Evolutionary conservation across 208 protist species (phyloP), one percentile per base, ranked within the genome.

Genomic region (Leishmania arabica): DNA sequence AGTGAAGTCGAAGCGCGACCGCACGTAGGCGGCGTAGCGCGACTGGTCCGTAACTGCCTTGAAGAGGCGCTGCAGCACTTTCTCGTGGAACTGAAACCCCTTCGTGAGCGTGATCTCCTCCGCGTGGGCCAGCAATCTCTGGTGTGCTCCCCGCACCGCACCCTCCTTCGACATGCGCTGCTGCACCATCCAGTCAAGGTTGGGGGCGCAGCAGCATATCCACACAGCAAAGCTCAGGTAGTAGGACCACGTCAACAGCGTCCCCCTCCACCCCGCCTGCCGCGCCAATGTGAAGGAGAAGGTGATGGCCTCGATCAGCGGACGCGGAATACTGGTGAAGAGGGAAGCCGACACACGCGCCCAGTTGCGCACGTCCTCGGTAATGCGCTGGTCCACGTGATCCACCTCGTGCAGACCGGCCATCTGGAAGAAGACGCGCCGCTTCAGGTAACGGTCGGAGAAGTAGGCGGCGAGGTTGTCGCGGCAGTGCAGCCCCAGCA

Each of bases 371-470:
- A 95, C 88, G 65, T 96, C 92, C 62, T 91, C 84, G 27, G 92
- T 95, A 56, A 97, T 76, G 77, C 89, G 84, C 78, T 95, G 87
- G 69, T 97, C 92, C 2, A 95, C 73, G 74, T 92, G 78, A 54
- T 88, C 78, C 0, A 95, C 84, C 47, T 74, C 37, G 81, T 92
- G 79, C 47, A 93, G 79, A 8, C 85, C 81, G 6, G 87, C 92
- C 47, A 95, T 53, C 64, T 82, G 84, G 68, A 92, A 97, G 81
- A 96, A 96, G 66, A 94, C 90, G 27, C 89, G 84, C 34, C 77
- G 66, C 54, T 86, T 87, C 72, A 95, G 64, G 80, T 97, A 97
- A 21, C 88, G 87, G 5, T 79, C 37, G 70, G 88, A 82, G 75
- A 96, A 86, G 84, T 92, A 89, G n/a, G 73, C 31, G 37, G 86